phyloP scores from a whole-genome alignment of 768 basidiomycete species.

The Lenzites betulinus region DNA sequence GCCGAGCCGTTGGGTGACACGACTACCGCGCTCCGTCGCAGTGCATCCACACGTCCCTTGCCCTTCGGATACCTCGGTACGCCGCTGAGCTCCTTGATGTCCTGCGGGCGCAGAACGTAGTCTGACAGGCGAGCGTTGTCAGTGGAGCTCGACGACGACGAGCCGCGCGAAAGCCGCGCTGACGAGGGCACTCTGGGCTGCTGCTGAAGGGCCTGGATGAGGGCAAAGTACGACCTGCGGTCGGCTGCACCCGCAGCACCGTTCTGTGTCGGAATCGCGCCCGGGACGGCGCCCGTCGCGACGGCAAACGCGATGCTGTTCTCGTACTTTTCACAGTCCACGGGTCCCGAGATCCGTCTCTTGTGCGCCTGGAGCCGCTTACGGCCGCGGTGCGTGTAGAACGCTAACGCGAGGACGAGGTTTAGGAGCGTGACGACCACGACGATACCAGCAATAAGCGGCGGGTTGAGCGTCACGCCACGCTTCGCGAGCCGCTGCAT shows the following conservation, averaged over 20 bases:
- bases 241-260: background rate
- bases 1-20: background rate
- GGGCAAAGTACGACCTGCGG: slow-evolving; percentile 15
- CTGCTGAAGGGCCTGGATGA: slow-evolving; percentile 16
- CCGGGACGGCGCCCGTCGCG: slow-evolving; percentile 9
- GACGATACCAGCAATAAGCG: slow-evolving; percentile 20
- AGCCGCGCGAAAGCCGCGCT: slow-evolving; percentile 13
- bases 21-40: slow-evolving; percentile 3
- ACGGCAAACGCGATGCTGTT: slow-evolving; percentile 11
- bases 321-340: slow-evolving; percentile 17
- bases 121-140: background rate
- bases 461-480: slow-evolving; percentile 8
- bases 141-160: slow-evolving; percentile 8
- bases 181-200: slow-evolving; percentile 3
- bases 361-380: slow-evolving; percentile 8
- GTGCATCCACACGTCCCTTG: slow-evolving; percentile 11
- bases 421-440: slow-evolving; percentile 19
- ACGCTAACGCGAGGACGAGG: slow-evolving; percentile 13
- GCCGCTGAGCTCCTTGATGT: slow-evolving; percentile 13
- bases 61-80: slow-evolving; percentile 13
- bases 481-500: slow-evolving; percentile 18
- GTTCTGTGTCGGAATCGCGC: slow-evolving; percentile 6
- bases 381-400: slow-evolving; percentile 6
- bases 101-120: slow-evolving; percentile 16
- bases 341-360: slow-evolving; percentile 11